These are phyloP conservation scores for Puccinia horiana DNA, from an alignment of 1,284 basidiomycete genomes.

Conservation along the genomic window DNA sequence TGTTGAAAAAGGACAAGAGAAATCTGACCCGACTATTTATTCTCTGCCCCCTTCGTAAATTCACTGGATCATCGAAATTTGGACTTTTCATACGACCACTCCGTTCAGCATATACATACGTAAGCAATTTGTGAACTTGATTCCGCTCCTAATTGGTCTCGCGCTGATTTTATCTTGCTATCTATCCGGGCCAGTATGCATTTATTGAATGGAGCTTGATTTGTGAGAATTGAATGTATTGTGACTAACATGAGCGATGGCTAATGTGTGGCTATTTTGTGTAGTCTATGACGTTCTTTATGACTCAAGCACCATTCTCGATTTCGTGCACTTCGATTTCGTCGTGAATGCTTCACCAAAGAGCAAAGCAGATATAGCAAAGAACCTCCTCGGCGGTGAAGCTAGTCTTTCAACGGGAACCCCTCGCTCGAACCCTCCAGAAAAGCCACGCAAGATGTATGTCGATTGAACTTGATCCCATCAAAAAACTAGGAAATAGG, in stretches of 20 bases:
- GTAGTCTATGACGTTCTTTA: conserved; percentile 72
- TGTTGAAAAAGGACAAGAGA: background rate
- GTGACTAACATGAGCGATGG: background rate
- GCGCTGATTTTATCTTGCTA: background rate
- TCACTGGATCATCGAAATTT: background rate
- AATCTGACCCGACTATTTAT: background rate
- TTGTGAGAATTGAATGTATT: background rate
- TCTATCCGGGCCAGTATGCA: conserved; percentile 67
- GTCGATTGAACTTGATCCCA: conserved; percentile 43
- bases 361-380: background rate
- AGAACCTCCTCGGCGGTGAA: background rate
- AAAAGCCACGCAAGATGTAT: conserved; percentile 46
- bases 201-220: conserved; percentile 87
- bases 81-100: background rate
- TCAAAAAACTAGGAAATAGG: background rate
- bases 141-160: background rate
- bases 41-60: background rate
- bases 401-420: background rate
- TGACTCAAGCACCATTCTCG: conserved; percentile 69
- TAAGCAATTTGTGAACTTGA: background rate
- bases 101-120: conserved; percentile 17
- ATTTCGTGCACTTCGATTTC: conserved; percentile 62
- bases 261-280: background rate
- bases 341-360: conserved; percentile 16
- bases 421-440: background rate